Base-by-base conservation (phyloP, 345 rosid genomes). In the Zanthoxylum bungeanum region DNA sequence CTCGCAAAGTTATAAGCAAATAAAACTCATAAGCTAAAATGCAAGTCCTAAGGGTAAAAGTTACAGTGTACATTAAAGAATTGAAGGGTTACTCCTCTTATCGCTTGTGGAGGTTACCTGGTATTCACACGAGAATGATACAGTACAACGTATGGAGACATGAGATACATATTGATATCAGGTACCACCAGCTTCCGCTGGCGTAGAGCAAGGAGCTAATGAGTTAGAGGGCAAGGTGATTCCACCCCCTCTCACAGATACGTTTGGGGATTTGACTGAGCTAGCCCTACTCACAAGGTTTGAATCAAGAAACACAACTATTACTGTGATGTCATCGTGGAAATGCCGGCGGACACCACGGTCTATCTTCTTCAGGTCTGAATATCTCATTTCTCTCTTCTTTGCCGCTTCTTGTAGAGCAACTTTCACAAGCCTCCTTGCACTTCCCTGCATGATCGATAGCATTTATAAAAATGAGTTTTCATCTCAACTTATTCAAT, bases 311-410 rank as follows among this genome's bases (percentile, higher is more conserved):
- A 90, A 93, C 81, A 91, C 79, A 4, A 93, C 93, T 0, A 88
- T 71, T 71, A 92, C 97, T 2, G 98, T 91, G 60, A 88, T 92
- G 81, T 93, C 98, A 51, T 93, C 98, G 50, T 93, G 98, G 91
- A 93, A 93, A 87, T 89, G 94, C 19, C 98, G 78, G 11, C 98
- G 76, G 4, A 93, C 97, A 0, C 97, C 97, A 4, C 97, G 90
- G 80, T 93, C 97, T 3, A 93, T 93, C 90, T 87, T 90, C 80
- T 93, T 93, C 81, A 93, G 77, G 87, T 93, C 98, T 0, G 98
- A 90, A 83, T 92, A 90, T 56, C 98, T 85, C 97, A 94, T 90
- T 77, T 92, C 97, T 75, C 98, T 76, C 85, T 94, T 94, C 84
- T 87, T 92, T 0, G 98, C 97, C 1, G 96, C 98, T 81, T 85